Evolutionary conservation across 2,329 filamentous ascomycete species (phyloP), one percentile per base, ranked within the genome.

Genomic region (Onygenales sp.): DNA sequence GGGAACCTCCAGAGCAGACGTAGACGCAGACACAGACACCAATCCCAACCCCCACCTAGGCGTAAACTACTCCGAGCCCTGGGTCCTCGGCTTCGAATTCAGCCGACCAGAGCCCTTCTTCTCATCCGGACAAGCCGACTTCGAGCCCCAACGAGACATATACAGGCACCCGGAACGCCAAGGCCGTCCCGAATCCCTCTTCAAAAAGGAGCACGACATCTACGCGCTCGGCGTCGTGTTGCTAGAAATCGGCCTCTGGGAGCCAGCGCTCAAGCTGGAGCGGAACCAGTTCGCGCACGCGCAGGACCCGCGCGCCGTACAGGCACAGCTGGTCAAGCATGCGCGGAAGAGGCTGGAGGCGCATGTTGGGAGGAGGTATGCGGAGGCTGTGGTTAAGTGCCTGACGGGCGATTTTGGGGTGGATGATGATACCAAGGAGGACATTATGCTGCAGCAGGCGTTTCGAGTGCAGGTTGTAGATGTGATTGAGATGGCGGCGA

Each of bases 161-260:
- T 63, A 63, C 44, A 57, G 59, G n/a, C 61, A 63, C 27, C 57
- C 56, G 2, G 59, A 57, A 17, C 44, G 59, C 2, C 52, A 61
- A 17, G 60, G 61, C 2, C n/a, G 14, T 4, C 61, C 61, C 3
- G 39, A 33, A 9, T 47, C 42, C 6, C 27, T 36, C 2, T 65
- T 65, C 51, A 56, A 13, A 21, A 58, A 58, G 32, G 42, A 45
- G 1, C 61, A 65, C 44, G 64, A 66, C 42, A 59, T 65, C 17
- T 65, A 65, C 43, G 51, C 61, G 2, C 52, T 66, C 17, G 42
- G 64, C 11, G 61, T 65, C 8, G 53, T 64, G 1, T 57, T 66
- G 2, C 52, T 66, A 0, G 64, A 66, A 51, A 63, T 66, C 33
- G 63, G 59, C 1, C n/a, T 63, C 8, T 62, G 49, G 49, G 52